A percentile compares a stretch with the other conserved stretches of the same genome.
Conservation (phyloP, 768 basidiomycete genomes). For the Leccinum variicolor region DNA sequence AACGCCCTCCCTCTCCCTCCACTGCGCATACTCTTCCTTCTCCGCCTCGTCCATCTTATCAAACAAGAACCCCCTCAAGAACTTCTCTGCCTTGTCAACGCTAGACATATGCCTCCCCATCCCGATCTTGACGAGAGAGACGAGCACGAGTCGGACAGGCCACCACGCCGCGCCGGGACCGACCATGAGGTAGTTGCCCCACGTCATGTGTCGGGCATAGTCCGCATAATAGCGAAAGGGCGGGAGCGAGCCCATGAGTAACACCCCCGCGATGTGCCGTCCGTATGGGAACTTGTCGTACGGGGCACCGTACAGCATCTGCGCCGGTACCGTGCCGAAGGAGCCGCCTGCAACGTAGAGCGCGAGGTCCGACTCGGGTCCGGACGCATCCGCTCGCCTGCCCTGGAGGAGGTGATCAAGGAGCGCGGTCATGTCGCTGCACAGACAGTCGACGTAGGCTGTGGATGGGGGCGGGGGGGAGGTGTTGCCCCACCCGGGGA, state of each 20-base stretch:
- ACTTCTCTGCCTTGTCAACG: conserved; percentile 38
- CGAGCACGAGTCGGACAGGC: conserved; percentile 37
- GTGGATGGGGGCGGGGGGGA: conserved; percentile 35
- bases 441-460: conserved; percentile 41
- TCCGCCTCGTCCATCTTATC: conserved; percentile 39
- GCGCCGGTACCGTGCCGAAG: conserved; percentile 51
- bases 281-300: conserved; percentile 52
- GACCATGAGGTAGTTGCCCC: conserved; percentile 43
- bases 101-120: conserved; percentile 37
- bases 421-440: conserved; percentile 43
- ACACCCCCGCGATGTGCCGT: conserved; percentile 41
- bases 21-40: conserved; percentile 33
- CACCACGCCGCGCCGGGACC: conserved; percentile 44
- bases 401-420: conserved; percentile 38
- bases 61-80: conserved; percentile 38
- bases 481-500: conserved; percentile 58
- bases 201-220: conserved; percentile 45
- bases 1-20: conserved; percentile 39
- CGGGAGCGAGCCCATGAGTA: conserved; percentile 45
- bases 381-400: not conserved
- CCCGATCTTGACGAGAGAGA: conserved; percentile 29
- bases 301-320: conserved; percentile 53
- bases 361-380: conserved; percentile 12
- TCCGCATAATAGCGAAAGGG: conserved; percentile 45
- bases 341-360: conserved; percentile 53